phyloP scores from a whole-genome alignment of 257 asterid species.

The Anisodus tanguticus region DNA sequence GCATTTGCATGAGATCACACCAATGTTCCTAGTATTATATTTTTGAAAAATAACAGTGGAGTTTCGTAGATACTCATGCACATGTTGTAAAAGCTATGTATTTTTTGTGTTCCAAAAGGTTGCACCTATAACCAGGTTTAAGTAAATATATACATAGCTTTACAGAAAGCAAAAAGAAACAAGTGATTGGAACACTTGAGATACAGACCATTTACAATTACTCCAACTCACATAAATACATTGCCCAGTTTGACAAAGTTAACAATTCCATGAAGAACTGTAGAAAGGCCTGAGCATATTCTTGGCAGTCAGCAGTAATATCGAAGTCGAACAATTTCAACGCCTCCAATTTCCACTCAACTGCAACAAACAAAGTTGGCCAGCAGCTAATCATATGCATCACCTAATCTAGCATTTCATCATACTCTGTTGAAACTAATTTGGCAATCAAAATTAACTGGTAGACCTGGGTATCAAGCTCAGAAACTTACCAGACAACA shows the following conservation, averaged over 20 bases:
- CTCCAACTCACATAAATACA: not conserved
- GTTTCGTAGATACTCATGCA: not conserved
- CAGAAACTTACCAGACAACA: not conserved
- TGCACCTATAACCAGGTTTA: not conserved
- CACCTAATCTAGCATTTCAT: not conserved
- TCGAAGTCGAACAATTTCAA: not conserved
- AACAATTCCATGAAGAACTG: not conserved
- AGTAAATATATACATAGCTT: not conserved
- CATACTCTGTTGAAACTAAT: not conserved
- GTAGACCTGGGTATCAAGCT: not conserved
- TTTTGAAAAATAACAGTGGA: not conserved
- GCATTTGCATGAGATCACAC: not conserved
- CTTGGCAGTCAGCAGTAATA: not conserved
- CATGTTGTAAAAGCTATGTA: not conserved
- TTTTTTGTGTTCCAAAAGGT: too few relatives aligned
- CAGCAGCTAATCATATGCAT: not conserved
- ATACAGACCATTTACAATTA: constrained; percentile 10
- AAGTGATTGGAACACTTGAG: not conserved
- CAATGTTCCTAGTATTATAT: not conserved
- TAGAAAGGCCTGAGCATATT: not conserved
- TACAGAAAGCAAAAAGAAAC: constrained; percentile 12
- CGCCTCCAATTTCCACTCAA: not conserved
- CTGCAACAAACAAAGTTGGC: not conserved
- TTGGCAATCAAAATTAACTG: constrained; percentile 6
- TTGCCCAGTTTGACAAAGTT: not conserved